Evolutionary conservation across 2,329 filamentous ascomycete genomes (phyloP).

Genomic region (Colletotrichum eleusines): DNA sequence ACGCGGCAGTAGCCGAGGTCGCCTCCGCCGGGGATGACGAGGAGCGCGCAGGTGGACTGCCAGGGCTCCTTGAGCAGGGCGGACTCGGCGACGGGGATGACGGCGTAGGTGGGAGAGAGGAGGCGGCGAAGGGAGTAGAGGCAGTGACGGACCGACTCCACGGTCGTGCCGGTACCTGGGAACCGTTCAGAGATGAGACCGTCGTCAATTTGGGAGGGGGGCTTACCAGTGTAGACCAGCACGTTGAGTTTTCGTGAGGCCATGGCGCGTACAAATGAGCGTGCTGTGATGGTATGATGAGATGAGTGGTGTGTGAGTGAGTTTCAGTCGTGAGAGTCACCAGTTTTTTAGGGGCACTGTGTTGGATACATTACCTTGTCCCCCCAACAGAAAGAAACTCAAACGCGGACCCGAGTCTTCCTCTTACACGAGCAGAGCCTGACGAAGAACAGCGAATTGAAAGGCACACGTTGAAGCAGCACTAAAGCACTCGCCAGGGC

Average conservation of each 20-base stretch:
- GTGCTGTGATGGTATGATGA: slow-evolving; percentile 22
- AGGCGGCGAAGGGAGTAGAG: slow-evolving; percentile 87
- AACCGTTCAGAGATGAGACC: slow-evolving; percentile 42
- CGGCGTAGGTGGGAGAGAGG: slow-evolving; percentile 90
- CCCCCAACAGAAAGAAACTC: slow-evolving; percentile 27
- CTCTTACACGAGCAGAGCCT: slow-evolving; percentile 8
- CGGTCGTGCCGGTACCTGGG: slow-evolving; percentile 84
- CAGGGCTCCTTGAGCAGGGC: slow-evolving; percentile 92
- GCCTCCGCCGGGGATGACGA: slow-evolving; percentile 95
- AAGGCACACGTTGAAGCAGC: too few species aligned
- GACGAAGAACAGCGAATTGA: not conserved
- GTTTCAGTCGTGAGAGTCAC: slow-evolving; percentile 8
- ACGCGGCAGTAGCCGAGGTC: slow-evolving; percentile 91
- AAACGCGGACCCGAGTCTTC: slow-evolving; percentile 21
- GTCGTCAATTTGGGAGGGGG: slow-evolving; percentile 41
- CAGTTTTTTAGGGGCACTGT: slow-evolving; percentile 35
- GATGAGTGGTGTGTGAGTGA: slow-evolving; percentile 25
- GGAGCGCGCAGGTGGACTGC: slow-evolving; percentile 85
- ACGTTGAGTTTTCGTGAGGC: slow-evolving; percentile 83
- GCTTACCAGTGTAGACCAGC: slow-evolving; percentile 87
- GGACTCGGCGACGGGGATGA: slow-evolving; percentile 84
- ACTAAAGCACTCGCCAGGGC: not conserved
- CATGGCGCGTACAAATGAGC: slow-evolving; percentile 59
- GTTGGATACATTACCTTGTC: not conserved
- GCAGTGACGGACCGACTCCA: slow-evolving; percentile 90